Evolutionary conservation across 495 filamentous ascomycete genomes (phyloP).

Genomic region (Xylaria scruposa): DNA sequence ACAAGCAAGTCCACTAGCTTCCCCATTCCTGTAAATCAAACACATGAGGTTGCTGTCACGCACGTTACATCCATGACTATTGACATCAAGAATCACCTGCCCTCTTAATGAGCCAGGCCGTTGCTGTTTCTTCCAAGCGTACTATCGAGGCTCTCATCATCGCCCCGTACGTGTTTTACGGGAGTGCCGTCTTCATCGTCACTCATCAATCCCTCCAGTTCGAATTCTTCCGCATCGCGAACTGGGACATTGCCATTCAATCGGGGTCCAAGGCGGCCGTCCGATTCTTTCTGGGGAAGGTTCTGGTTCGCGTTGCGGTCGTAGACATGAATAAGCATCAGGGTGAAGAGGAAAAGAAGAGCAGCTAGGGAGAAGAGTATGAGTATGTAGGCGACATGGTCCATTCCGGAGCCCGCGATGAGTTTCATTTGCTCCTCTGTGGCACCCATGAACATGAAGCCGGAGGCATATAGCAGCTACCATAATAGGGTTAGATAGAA

Average conservation of each 20-base stretch:
- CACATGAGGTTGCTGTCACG: background rate
- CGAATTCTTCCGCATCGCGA: conserved; percentile 86
- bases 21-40: background rate
- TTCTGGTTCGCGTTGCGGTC: conserved; percentile 57
- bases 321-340: conserved; percentile 84
- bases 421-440: conserved; percentile 94
- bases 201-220: conserved; percentile 87
- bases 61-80: background rate
- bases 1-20: background rate
- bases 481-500: conserved; percentile 20
- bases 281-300: conserved; percentile 36
- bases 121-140: conserved; percentile 48
- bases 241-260: conserved; percentile 66
- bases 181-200: conserved; percentile 70
- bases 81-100: background rate
- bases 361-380: conserved; percentile 91
- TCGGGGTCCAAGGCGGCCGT: conserved; percentile 38
- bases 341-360: conserved; percentile 86
- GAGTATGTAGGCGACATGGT: conserved; percentile 88
- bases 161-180: conserved; percentile 29
- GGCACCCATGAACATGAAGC: conserved; percentile 96
- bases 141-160: conserved; percentile 44
- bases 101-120: conserved; percentile 29
- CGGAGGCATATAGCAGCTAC: conserved; percentile 88
- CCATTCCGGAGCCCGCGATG: conserved; percentile 72